These are phyloP conservation scores for Malassezia yamatoensis DNA, from an alignment of 1,284 basidiomycete species.

Conservation along the genomic window DNA sequence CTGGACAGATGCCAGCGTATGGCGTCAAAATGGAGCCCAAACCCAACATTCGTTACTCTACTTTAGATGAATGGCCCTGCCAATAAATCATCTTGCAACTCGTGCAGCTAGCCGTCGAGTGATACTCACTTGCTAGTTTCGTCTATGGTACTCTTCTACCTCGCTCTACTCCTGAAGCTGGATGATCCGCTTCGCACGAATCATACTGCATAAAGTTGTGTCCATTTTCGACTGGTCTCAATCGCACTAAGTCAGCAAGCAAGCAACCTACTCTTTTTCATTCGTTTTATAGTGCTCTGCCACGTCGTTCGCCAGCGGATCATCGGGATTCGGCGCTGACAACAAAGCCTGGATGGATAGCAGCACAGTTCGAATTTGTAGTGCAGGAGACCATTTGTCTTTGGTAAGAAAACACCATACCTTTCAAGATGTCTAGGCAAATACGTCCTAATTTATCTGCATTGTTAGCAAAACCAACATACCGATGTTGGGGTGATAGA, in stretches of 20 bases:
- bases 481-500: slow-evolving; percentile 99
- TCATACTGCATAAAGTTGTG: slow-evolving; percentile 30
- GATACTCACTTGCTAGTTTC: not conserved
- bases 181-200: not conserved
- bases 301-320: slow-evolving; percentile 83
- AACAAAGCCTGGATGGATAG: slow-evolving; percentile 91
- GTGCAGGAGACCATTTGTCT: slow-evolving; percentile 98
- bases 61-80: not conserved
- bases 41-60: slow-evolving; percentile 1
- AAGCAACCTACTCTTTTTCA: slow-evolving; percentile 66
- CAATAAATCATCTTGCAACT: not conserved
- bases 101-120: too few relatives aligned
- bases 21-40: not conserved
- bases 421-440: slow-evolving; percentile 94
- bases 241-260: slow-evolving; percentile 31
- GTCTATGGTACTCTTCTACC: not conserved
- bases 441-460: slow-evolving; percentile 93
- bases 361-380: slow-evolving; percentile 94
- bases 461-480: slow-evolving; percentile 22
- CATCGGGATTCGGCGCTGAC: slow-evolving; percentile 92
- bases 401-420: slow-evolving; percentile 47
- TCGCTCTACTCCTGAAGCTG: too few relatives aligned
- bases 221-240: slow-evolving; percentile 42
- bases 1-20: not conserved
- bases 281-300: slow-evolving; percentile 99